These are phyloP conservation scores for Xylaria bambusicola DNA, from an alignment of 495 filamentous ascomycete species.

Conservation along the genomic window DNA sequence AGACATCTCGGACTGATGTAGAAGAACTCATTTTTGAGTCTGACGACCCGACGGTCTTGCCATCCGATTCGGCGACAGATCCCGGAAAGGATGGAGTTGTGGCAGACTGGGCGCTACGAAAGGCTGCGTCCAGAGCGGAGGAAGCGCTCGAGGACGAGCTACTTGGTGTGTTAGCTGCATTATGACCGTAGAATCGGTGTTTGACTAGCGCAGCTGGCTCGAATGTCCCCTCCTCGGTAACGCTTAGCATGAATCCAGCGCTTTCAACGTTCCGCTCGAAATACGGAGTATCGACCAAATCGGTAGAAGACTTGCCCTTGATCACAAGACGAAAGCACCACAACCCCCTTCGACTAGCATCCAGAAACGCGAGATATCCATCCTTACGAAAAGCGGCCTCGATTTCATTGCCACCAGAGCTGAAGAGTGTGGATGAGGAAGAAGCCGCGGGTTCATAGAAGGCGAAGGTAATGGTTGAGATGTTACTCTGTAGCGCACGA, in stretches of 20 bases:
- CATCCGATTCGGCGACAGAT: conserved; percentile 23
- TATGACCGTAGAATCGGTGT: conserved; percentile 37
- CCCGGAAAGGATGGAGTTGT: conserved; percentile 28
- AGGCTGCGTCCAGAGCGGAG: conserved; percentile 42
- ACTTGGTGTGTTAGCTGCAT: conserved; percentile 46
- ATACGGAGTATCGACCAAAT: conserved; percentile 26
- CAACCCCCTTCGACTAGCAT: conserved; percentile 47
- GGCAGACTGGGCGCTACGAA: conserved; percentile 39
- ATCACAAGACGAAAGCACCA: conserved; percentile 51
- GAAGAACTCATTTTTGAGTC: conserved; percentile 37
- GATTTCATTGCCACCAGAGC: conserved; percentile 44
- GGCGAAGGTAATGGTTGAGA: conserved; percentile 46
- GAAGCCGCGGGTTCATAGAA: conserved; percentile 47
- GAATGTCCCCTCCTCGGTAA: conserved; percentile 47
- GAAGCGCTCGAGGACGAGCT: conserved; percentile 46
- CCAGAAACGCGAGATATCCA: conserved; percentile 53
- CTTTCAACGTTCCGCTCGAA: conserved; percentile 40
- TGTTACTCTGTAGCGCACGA: conserved; percentile 43
- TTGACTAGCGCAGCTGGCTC: conserved; percentile 49
- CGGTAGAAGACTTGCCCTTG: conserved; percentile 31
- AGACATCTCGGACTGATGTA: conserved; percentile 32
- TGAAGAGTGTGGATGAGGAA: conserved; percentile 39
- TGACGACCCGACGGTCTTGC: conserved; percentile 13
- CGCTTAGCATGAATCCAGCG: conserved; percentile 40
- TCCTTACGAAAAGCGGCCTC: conserved; percentile 50